Conservation (phyloP, 805 yeast species). For the Debaryomyces castellii region DNA sequence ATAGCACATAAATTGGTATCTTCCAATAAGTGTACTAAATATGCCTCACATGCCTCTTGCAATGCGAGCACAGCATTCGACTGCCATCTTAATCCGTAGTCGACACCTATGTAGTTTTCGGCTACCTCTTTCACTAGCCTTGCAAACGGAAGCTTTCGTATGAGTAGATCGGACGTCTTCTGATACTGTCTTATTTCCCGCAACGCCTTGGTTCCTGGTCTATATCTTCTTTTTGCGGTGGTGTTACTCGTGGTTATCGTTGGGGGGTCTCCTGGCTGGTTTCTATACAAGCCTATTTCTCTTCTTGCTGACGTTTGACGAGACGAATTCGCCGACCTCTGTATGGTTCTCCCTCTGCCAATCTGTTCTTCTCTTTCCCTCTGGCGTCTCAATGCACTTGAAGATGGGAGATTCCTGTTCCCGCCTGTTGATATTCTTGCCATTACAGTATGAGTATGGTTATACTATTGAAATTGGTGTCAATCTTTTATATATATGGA, state of each 20-base stretch:
- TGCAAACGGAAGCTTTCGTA: conserved; percentile 76
- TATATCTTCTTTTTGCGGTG: conserved; percentile 42
- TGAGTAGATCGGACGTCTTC: conserved; percentile 62
- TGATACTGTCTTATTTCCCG: conserved; percentile 70
- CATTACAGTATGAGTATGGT: neutral
- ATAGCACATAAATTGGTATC: conserved; percentile 77
- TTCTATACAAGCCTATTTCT: conserved; percentile 41
- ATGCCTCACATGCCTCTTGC: conserved; percentile 83
- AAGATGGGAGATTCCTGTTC: conserved; percentile 6
- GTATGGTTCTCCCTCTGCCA: conserved; percentile 5
- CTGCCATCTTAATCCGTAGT: conserved; percentile 72
- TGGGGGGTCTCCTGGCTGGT: conserved; percentile 57
- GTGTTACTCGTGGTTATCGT: conserved; percentile 16
- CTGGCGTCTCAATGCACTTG: conserved; percentile 10
- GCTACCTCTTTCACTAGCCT: conserved; percentile 74
- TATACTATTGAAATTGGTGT: no score
- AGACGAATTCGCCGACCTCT: conserved; percentile 2
- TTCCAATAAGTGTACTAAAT: conserved; percentile 67
- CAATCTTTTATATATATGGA: neutral
- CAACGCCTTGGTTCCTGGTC: conserved; percentile 66
- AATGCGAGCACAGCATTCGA: conserved; percentile 72
- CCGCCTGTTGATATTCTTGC: conserved; percentile 12
- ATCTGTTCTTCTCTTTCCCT: conserved; percentile 8
- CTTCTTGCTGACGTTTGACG: conserved; percentile 11
- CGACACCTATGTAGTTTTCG: conserved; percentile 52